A percentile compares a stretch with the other conserved stretches of the same genome.
These are phyloP conservation scores for Hypocrella siamensis DNA, from an alignment of 2,329 filamentous ascomycete genomes.

Conservation along the genomic window DNA sequence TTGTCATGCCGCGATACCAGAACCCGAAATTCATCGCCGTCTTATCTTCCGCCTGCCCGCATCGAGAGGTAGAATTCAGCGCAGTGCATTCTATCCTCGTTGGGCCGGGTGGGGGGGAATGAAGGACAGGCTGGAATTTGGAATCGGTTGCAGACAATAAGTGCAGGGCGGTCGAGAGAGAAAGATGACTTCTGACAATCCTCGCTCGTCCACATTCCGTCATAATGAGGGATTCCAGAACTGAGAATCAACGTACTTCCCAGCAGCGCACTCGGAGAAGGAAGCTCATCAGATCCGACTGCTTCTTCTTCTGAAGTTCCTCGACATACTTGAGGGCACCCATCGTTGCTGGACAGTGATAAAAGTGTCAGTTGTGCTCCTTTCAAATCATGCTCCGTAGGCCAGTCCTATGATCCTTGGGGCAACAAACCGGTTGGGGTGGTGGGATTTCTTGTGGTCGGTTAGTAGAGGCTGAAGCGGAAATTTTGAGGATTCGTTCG, in stretches of 20 bases:
- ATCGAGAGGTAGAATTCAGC: too few species aligned
- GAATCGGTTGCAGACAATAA: neutral
- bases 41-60: too few species aligned
- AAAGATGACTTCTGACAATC: constrained; percentile 7
- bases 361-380: constrained; percentile 2
- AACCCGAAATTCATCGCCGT: neutral
- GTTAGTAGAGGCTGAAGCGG: constrained; percentile 19
- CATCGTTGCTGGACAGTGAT: constrained; percentile 51
- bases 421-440: constrained; percentile 20
- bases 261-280: constrained; percentile 99
- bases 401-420: too few species aligned
- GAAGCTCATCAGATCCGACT: constrained; percentile 99
- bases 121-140: too few species aligned
- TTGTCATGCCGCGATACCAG: too few species aligned
- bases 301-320: constrained; percentile 99
- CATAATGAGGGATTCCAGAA: constrained; percentile 9
- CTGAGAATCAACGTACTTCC: constrained; percentile 62
- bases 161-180: constrained; percentile 2
- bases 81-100: too few species aligned
- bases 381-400: too few species aligned
- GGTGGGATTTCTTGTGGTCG: constrained; percentile 17
- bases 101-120: too few species aligned
- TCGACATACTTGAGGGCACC: constrained; percentile 99
- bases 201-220: constrained; percentile 18
- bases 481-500: too few species aligned